A percentile compares a stretch with the other conserved stretches of the same genome.
Evolutionary conservation across 2,329 filamentous ascomycete genomes (phyloP).

Genomic region (Aurifilum marmelostoma): DNA sequence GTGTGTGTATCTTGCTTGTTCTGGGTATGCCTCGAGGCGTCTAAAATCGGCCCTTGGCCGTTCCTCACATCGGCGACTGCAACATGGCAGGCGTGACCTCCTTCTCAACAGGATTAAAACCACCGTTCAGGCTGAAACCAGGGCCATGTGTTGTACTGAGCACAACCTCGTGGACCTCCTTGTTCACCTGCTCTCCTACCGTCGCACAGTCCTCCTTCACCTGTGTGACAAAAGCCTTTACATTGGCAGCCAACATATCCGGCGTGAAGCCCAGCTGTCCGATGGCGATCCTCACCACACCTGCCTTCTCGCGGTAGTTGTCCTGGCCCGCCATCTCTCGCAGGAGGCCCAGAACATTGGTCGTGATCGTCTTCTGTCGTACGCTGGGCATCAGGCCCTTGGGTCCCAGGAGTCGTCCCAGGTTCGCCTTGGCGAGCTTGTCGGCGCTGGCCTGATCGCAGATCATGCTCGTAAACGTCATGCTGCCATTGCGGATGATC

Average conservation of each 20-base stretch:
- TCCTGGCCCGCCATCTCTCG: constrained; percentile 81
- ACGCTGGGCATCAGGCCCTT: constrained; percentile 88
- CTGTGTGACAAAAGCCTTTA: constrained; percentile 74
- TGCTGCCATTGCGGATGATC: constrained; percentile 70
- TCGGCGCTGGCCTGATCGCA: constrained; percentile 79
- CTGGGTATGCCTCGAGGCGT: not conserved
- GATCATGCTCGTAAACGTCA: constrained; percentile 87
- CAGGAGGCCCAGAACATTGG: constrained; percentile 74
- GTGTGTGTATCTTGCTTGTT: not conserved
- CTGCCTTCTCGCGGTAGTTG: constrained; percentile 83
- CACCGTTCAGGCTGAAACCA: constrained; percentile 83
- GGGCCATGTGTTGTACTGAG: constrained; percentile 86
- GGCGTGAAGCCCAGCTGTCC: constrained; percentile 90
- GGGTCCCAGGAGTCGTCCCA: constrained; percentile 84
- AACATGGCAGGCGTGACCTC: constrained; percentile 57
- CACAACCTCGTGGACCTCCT: constrained; percentile 76
- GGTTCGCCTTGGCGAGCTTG: constrained; percentile 75
- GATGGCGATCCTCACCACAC: constrained; percentile 85
- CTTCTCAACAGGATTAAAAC: constrained; percentile 67
- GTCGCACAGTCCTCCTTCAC: constrained; percentile 76
- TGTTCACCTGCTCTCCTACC: constrained; percentile 66
- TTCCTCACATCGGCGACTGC: constrained; percentile 55
- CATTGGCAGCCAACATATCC: constrained; percentile 81
- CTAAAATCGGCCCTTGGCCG: not conserved
- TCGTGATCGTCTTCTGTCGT: constrained; percentile 88